Conservation (phyloP, 768 basidiomycete genomes). For the Fomitopsis serialis region DNA sequence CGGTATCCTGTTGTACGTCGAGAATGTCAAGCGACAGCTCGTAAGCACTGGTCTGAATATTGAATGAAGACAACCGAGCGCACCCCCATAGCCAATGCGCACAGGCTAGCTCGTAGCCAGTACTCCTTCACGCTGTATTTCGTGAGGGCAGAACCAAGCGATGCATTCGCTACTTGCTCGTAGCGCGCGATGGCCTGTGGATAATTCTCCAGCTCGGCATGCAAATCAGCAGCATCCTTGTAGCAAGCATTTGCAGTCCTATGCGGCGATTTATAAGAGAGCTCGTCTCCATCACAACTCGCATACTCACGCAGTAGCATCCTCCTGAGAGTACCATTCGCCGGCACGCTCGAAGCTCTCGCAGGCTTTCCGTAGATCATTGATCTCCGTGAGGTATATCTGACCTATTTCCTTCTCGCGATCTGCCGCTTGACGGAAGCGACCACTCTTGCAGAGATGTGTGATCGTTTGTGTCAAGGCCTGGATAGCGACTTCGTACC, state of each 20-base stretch:
- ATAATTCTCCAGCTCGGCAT: slow-evolving; percentile 85
- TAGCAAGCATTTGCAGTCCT: slow-evolving; percentile 95
- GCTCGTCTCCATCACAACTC: background rate
- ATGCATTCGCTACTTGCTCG: slow-evolving; percentile 84
- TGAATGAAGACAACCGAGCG: slow-evolving; percentile 23
- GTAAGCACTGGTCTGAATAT: background rate
- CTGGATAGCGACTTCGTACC: slow-evolving; percentile 72
- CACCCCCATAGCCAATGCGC: slow-evolving; percentile 84
- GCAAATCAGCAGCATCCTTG: slow-evolving; percentile 95
- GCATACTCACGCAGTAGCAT: slow-evolving; percentile 84
- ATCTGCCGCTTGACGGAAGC: slow-evolving; percentile 97
- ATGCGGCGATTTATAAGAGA: slow-evolving; percentile 1
- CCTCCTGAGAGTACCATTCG: slow-evolving; percentile 98
- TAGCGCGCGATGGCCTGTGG: slow-evolving; percentile 82
- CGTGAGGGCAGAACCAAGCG: slow-evolving; percentile 77
- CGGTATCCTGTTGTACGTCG: slow-evolving; percentile 56
- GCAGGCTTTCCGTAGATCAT: slow-evolving; percentile 80
- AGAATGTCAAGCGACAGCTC: background rate
- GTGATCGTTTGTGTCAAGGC: slow-evolving; percentile 81
- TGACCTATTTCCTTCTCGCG: slow-evolving; percentile 96
- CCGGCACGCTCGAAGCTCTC: slow-evolving; percentile 90
- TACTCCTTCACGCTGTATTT: slow-evolving; percentile 99
- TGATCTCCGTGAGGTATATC: slow-evolving; percentile 80
- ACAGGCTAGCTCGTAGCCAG: slow-evolving; percentile 84
- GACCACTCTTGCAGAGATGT: slow-evolving; percentile 76